Conservation (phyloP, 805 yeast genomes). For the Candida palmyrensis region DNA sequence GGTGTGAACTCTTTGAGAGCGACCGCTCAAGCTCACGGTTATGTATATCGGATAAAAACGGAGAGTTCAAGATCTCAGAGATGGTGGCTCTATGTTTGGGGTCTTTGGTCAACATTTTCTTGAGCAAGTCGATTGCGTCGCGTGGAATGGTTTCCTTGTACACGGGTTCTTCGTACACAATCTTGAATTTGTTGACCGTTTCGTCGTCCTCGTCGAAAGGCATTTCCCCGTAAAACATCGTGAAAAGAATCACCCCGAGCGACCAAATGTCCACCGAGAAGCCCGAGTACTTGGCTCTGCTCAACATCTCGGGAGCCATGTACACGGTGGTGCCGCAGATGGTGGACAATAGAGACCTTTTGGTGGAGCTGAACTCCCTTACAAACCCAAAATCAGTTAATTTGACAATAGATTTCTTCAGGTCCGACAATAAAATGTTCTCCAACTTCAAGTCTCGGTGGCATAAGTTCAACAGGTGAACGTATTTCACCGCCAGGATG, state of each 20-base stretch:
- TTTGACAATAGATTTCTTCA: constrained; percentile 57
- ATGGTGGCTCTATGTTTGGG: constrained; percentile 56
- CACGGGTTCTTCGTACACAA: constrained; percentile 60
- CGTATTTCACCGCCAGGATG: constrained; percentile 60
- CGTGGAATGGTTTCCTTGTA: constrained; percentile 44
- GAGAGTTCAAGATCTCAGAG: constrained; percentile 31
- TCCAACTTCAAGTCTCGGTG: constrained; percentile 86
- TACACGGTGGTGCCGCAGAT: constrained; percentile 93
- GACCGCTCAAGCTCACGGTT: constrained; percentile 17
- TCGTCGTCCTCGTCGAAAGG: constrained; percentile 90
- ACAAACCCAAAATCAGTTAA: constrained; percentile 94
- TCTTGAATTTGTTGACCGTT: constrained; percentile 50
- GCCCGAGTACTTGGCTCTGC: constrained; percentile 69
- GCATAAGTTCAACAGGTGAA: constrained; percentile 71
- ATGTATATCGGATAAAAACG: constrained; percentile 29
- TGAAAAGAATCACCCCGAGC: constrained; percentile 80
- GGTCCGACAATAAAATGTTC: constrained; percentile 56
- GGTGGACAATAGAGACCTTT: constrained; percentile 59
- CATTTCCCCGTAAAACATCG: constrained; percentile 79
- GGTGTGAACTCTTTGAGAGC: constrained; percentile 9
- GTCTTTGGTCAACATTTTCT: constrained; percentile 56
- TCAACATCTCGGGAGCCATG: constrained; percentile 92
- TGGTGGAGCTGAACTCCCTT: constrained; percentile 52
- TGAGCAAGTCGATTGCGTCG: constrained; percentile 48
- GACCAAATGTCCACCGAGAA: constrained; percentile 87